Base-by-base conservation (phyloP, 495 filamentous ascomycete genomes). In the Jackrogersella minutella region DNA sequence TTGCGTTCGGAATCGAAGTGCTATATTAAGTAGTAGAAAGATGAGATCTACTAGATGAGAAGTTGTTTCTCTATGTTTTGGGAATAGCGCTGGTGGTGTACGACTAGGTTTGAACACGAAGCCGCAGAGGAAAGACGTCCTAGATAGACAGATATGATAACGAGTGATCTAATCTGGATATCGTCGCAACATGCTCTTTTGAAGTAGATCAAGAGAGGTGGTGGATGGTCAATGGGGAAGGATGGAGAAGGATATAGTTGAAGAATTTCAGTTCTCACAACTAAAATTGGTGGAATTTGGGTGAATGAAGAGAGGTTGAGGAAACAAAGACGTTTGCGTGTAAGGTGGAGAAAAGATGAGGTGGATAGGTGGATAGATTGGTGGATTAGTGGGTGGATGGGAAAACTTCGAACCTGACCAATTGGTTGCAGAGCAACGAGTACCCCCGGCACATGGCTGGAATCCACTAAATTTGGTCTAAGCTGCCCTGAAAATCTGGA, bases 361-460 rank as follows among this genome's bases (percentile, higher is more conserved):
- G 58, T 59, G 41, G 50, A 3, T 14, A 44, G 30, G 28, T 54
- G 39, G 26, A 34, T 28, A 16, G 24, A 31, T 11, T 34, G 31
- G 28, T 36, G 0, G n/a, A 39, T 24, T 30, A 30, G 46, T 28
- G 24, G 26, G 24, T 31, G 14, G 50, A 31, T 30, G 47, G 41
- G 60, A 58, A 58, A 62, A 36, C 49, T 64, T 46, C 64, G 21
- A 40, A 41, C 21, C 16, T 6, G 7, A 56, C 13, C 28, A 56
- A 11, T 19, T 58, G 34, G 52, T 70, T 66, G 68, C 68, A 56
- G 44, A 51, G 64, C 40, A n/a, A n/a, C 31, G 47, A 40, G 64
- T 65, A 55, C 67, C 47, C 19, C 58, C 40, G 55, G 31, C 11
- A 58, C 49, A 8, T 52, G 11, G 11, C 30, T 34, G 37, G 28